Evolutionary conservation across 1,284 basidiomycete species (phyloP).

Genomic region (Pseudozyma sp.): DNA sequence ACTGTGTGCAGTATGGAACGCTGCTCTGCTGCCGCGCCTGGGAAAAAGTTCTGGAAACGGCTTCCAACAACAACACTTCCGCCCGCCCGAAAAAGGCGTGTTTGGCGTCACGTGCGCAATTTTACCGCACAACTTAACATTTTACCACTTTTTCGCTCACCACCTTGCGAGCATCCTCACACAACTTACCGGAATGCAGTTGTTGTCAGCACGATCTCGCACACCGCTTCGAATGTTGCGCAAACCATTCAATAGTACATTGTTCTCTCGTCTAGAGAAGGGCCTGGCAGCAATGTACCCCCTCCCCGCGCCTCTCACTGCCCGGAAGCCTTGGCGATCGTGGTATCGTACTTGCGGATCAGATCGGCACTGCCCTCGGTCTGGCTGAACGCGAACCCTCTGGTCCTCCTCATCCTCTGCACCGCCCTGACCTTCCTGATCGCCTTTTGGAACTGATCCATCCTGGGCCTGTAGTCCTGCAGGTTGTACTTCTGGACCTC

Average conservation of each 20-base stretch:
- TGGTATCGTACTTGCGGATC: slow-evolving; percentile 68
- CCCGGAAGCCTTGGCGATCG: slow-evolving; percentile 47
- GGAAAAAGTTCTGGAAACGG: background rate
- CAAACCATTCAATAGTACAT: too few species aligned
- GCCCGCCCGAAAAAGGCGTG: slow-evolving; percentile 4
- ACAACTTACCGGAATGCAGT: too few species aligned
- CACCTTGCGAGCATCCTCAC: too few species aligned
- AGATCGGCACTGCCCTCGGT: slow-evolving; percentile 65
- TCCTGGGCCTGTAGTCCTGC: slow-evolving; percentile 94
- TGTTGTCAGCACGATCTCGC: too few species aligned
- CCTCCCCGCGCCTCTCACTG: slow-evolving; percentile 12
- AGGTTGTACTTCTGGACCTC: slow-evolving; percentile 93
- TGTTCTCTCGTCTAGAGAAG: too few species aligned
- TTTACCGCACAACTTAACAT: background rate
- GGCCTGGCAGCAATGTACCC: too few species aligned
- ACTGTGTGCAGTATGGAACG: background rate
- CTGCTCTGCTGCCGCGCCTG: background rate
- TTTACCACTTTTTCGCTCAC: background rate
- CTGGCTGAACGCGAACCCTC: slow-evolving; percentile 67
- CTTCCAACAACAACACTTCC: too few species aligned
- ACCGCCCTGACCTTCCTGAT: slow-evolving; percentile 67
- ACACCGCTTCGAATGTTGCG: too few species aligned
- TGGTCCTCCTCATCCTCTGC: slow-evolving; percentile 64
- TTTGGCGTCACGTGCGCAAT: slow-evolving; percentile 13
- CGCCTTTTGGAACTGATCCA: slow-evolving; percentile 80